A percentile compares a stretch with the other conserved stretches of the same genome.
Evolutionary conservation across 1,284 basidiomycete genomes (phyloP).

Genomic region (Moesziomyces sp.): DNA sequence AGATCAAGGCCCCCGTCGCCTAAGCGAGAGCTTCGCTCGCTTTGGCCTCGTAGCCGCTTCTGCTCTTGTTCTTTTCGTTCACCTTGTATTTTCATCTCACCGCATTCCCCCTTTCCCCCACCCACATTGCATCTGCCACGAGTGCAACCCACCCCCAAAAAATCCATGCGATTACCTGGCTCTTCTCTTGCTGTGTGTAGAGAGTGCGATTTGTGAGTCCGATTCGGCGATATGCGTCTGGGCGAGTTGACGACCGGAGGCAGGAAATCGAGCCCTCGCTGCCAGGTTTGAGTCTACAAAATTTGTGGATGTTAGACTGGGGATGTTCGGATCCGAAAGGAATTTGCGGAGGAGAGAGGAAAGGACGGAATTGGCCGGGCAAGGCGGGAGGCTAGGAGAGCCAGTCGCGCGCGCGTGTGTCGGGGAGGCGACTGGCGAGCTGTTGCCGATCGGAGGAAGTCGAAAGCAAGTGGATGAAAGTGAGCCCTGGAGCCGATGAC

Average conservation of each 20-base stretch:
- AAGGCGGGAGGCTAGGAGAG: slow-evolving; percentile 3
- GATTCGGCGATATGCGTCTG: too few species aligned
- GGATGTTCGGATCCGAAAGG: slow-evolving; percentile 7
- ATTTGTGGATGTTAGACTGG: slow-evolving; percentile 16
- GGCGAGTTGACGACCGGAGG: too few species aligned
- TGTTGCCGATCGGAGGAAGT: slow-evolving; percentile 25
- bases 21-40: slow-evolving; percentile 28
- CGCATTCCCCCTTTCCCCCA: slow-evolving; percentile 13
- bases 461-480: slow-evolving; percentile 12
- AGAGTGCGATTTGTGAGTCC: too few species aligned
- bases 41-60: slow-evolving; percentile 11
- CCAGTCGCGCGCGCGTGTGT: slow-evolving; percentile 10
- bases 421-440: neutral
- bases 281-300: too few species aligned
- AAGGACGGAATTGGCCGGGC: slow-evolving; percentile 41
- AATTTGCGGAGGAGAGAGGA: neutral
- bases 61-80: slow-evolving; percentile 15
- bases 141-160: slow-evolving; percentile 34
- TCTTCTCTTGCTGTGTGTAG: slow-evolving; percentile 1
- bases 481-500: slow-evolving; percentile 4
- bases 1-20: slow-evolving; percentile 45
- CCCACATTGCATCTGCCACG: slow-evolving; percentile 33
- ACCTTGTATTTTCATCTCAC: slow-evolving; percentile 25
- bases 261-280: too few species aligned
- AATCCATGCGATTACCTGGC: slow-evolving; percentile 48